Percentiles rank a stretch among this genome's conserved stretches.
Evolutionary conservation across 1,139 yeast species (phyloP).

Genomic region (Hyphopichia wangnamkhiaoensis): DNA sequence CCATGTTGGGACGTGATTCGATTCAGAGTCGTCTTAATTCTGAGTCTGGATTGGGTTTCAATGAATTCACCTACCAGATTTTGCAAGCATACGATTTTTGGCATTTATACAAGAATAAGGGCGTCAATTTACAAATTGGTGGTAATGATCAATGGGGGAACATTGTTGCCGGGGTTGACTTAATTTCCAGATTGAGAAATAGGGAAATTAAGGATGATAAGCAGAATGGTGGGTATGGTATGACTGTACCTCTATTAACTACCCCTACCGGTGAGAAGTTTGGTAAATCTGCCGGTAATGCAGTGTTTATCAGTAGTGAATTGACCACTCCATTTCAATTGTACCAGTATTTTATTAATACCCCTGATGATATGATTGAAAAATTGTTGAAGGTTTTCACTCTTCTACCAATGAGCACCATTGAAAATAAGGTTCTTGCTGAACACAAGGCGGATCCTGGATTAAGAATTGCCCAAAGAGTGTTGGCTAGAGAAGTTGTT

Average conservation of each 20-base stretch:
- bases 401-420: slow-evolving; percentile 62
- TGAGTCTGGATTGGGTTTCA: slow-evolving; percentile 81
- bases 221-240: slow-evolving; percentile 52
- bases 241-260: slow-evolving; percentile 88
- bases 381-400: slow-evolving; percentile 77
- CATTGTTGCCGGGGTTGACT: slow-evolving; percentile 92
- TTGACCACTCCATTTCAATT: slow-evolving; percentile 79
- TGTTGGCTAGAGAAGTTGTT: slow-evolving; percentile 81
- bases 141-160: slow-evolving; percentile 99
- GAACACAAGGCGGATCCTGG: slow-evolving; percentile 62
- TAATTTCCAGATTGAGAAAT: slow-evolving; percentile 64
- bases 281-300: slow-evolving; percentile 97
- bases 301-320: slow-evolving; percentile 76
- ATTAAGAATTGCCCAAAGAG: slow-evolving; percentile 67
- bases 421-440: slow-evolving; percentile 50
- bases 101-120: slow-evolving; percentile 63
- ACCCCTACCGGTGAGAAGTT: slow-evolving; percentile 91
- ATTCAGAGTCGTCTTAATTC: slow-evolving; percentile 72
- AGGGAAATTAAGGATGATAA: slow-evolving; percentile 7
- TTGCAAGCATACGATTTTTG: slow-evolving; percentile 94
- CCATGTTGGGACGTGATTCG: slow-evolving; percentile 89
- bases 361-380: slow-evolving; percentile 75
- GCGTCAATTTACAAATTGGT: slow-evolving; percentile 81
- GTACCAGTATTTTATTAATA: slow-evolving; percentile 81
- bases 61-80: slow-evolving; percentile 90